Base-by-base conservation (phyloP, 345 rosid species). In the Alliaria petiolata region DNA sequence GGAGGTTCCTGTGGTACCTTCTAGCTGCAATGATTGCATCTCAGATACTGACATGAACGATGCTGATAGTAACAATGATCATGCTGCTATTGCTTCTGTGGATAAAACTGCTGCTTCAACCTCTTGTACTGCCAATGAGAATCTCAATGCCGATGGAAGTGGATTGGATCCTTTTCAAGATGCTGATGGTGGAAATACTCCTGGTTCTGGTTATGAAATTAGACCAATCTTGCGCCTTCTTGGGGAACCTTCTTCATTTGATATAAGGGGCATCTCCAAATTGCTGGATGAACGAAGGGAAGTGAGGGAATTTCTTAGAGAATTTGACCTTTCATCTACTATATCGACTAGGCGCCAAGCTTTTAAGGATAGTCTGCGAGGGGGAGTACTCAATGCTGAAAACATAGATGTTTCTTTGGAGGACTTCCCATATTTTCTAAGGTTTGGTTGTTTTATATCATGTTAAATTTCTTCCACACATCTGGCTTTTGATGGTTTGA, bases 1-100 rank as follows among this genome's bases (percentile, higher is more conserved):
- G 6, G 93, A 87, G 74, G 57, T 75, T 52, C 77, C 96, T 19
- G 63, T 80, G 42, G 74, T 80, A 16, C 86, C 88, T 57, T 74
- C 98, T 66, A 82, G 77, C 42, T 84, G 80, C 64, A 76, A 75
- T 70, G 84, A 86, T 69, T 81, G 67, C 62, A 54, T 67, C 43
- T 86, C 87, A 45, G 93, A 95, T 54, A 78, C 86, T 40, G 92
- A 84, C 26, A 86, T 86, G 86, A 90, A 89, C 76, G 96, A 86
- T 60, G 76, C 77, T 67, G 74, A 85, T 54, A 80, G 76, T 72
- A 81, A 81, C 44, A 71, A 79, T 67, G 99, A 87, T 54, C 75
- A 58, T 15, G 81, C 70, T 40, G 85, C 76, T 71, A 79, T 71
- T 81, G 82, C 86, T 56, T 70, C 89, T n/a, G 79, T 71, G 83